Base-by-base conservation (phyloP, 495 filamentous ascomycete genomes). In the Neurospora sp. region DNA sequence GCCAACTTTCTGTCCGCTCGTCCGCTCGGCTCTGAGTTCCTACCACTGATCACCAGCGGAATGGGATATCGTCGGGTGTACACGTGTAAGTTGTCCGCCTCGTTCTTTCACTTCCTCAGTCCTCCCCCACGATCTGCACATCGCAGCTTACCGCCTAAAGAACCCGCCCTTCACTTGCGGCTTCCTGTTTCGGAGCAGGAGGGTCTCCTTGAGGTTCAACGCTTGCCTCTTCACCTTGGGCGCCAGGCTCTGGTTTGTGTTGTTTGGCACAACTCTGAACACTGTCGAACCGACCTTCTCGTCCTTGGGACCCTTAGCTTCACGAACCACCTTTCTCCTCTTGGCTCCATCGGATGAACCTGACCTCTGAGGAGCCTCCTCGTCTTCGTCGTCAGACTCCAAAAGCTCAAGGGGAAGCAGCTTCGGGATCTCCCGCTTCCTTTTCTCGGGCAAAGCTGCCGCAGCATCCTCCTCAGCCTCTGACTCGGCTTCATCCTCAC, bases 341-440 rank as follows among this genome's bases (percentile, higher is more conserved):
- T 82, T 82, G 22, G 78, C 73, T 70, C 74, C 73, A 44, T 68
- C 71, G 17, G 37, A 68, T 1, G 76, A 68, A 68, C 73, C 76
- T 72, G 75, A 31, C 44, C 74, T 35, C 40, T 73, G 70, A 20
- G 68, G n/a, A 4, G 69, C 71, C 45, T 75, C 77, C 14, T 80
- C 78, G 40, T 80, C 79, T 70, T 84, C 81, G 4, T 81, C 78
- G 45, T 82, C 82, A 1, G 84, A 85, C 65, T 85, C 84, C 6
- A 86, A 75, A 68, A 86, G 77, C 41, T 86, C 84, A n/a, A 80
- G 79, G 8, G 84, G 83, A 0, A 86, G 81, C 3, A 84, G 71
- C 3, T 81, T 78, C 8, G 82, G 83, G 4, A 83, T 72, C 59
- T 77, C 72, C 65, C 75, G 72, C 73, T 78, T 83, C 74, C 75